Evolutionary conservation across 768 basidiomycete species (phyloP).

Genomic region (Paxillus rubicundulus): DNA sequence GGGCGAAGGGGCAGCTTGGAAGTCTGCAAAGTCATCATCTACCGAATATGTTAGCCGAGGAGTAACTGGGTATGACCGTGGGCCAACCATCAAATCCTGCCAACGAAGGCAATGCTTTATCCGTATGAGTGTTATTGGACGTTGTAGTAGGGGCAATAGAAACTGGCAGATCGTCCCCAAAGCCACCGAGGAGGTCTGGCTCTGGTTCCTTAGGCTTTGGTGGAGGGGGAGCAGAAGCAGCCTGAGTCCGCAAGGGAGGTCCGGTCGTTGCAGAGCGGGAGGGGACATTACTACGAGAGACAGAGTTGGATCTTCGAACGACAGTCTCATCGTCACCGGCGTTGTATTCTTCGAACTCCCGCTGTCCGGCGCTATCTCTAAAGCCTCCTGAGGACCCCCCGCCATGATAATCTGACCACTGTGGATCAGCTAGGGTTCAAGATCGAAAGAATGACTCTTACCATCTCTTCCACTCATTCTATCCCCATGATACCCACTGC

Average conservation of each 20-base stretch:
- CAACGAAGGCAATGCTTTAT: constrained; percentile 32
- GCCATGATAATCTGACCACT: constrained; percentile 35
- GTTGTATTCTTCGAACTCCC: constrained; percentile 90
- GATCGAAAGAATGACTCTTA: constrained; percentile 19
- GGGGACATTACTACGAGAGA: constrained; percentile 30
- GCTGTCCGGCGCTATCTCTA: constrained; percentile 53
- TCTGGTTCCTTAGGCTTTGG: constrained; percentile 46
- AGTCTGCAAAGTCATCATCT: constrained; percentile 88
- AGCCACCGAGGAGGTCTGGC: constrained; percentile 75
- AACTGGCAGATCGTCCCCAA: constrained; percentile 64
- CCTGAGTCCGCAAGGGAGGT: constrained; percentile 36
- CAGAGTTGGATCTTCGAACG: constrained; percentile 38
- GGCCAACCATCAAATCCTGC: constrained; percentile 27
- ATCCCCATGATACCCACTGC: constrained; percentile 45
- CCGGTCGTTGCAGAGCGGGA: constrained; percentile 35
- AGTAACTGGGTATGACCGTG: background rate
- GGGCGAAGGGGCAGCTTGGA: constrained; percentile 66
- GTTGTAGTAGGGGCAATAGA: constrained; percentile 21
- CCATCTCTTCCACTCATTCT: constrained; percentile 40
- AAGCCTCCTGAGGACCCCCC: constrained; percentile 54
- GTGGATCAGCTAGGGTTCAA: constrained; percentile 2
- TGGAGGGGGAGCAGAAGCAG: constrained; percentile 27
- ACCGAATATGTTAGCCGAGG: constrained; percentile 10
- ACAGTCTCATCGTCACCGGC: constrained; percentile 87
- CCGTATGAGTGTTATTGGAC: constrained; percentile 15